Evolutionary conservation across 2,329 filamentous ascomycete species (phyloP).

Genomic region (Karstenula rhodostoma): DNA sequence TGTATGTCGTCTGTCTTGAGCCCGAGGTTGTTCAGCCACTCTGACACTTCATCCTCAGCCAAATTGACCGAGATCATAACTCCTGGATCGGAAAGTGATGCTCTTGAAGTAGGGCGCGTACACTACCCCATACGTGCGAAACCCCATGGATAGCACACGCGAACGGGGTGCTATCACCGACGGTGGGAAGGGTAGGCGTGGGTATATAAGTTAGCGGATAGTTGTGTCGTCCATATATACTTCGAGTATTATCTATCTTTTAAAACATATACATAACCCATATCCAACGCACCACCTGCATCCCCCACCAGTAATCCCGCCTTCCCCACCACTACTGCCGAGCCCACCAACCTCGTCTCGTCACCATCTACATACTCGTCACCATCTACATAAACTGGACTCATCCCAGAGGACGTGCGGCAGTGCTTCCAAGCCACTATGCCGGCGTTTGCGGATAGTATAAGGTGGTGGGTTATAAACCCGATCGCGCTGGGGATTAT

Average conservation of each 20-base stretch:
- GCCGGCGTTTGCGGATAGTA: not conserved
- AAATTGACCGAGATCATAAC: not conserved
- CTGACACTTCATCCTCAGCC: not conserved
- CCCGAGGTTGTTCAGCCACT: too few relatives aligned
- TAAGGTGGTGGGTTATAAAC: not conserved
- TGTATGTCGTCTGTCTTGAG: too few relatives aligned
- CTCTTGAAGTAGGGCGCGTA: constrained; percentile 1
- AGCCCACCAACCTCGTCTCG: not conserved
- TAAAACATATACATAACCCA: not conserved
- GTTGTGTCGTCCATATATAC: too few relatives aligned
- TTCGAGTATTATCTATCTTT: not conserved
- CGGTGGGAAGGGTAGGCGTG: too few relatives aligned
- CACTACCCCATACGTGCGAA: not conserved
- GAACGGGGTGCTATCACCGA: not conserved
- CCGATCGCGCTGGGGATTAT: not conserved
- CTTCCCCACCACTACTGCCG: not conserved
- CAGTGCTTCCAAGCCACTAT: not conserved
- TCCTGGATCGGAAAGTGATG: too few relatives aligned
- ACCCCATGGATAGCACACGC: not conserved
- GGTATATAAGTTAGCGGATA: too few relatives aligned
- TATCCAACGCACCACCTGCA: not conserved
- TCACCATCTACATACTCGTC: not conserved
- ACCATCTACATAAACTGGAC: not conserved
- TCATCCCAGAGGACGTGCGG: not conserved
- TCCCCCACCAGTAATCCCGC: not conserved